Base-by-base conservation (phyloP, 345 rosid species). In the Streptanthus diversifolius region DNA sequence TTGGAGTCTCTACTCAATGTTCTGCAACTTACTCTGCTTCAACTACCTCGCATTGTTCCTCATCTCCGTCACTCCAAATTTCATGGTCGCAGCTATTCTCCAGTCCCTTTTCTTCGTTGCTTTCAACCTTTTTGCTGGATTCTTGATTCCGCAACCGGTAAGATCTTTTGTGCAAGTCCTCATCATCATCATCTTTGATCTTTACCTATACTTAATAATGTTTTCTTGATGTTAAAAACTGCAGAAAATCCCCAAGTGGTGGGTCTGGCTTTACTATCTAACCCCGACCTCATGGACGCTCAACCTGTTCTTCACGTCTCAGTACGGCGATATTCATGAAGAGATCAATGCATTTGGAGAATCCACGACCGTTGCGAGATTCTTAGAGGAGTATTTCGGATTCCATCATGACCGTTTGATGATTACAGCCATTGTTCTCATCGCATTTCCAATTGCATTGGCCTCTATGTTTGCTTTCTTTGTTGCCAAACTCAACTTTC, bases 201-300 rank as follows among this genome's bases (percentile, higher is more conserved):
- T 33, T 8, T 29, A 47, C 51, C 10, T 44, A 8, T 18, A 19
- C 11, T 18, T 44, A 44, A 44, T 44, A 44, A 25, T 70, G 58
- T 64, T 51, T 29, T 52, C 15, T 54, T 64, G 33, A 7, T 71
- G 43, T 43, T 33, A 22, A 15, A 41, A 2, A 68, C 19, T 77
- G 82, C 89, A 90, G 98, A 76, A 80, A 55, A 83, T 93, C n/a
- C 95, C 98, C 4, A 81, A 77, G 30, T 90, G 93, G 92, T 90
- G 98, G 97, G 67, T 86, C 5, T 93, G 96, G 96, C 22, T 84
- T 40, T 90, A 84, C 66, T 89, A 86, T 62, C 3, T 83, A 19
- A 57, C 74, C 22, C 97, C 97, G 0, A 85, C 93, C 3, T 86
- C 96, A 6, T 93, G 98, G 98, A 70, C 81, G 0, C 64, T 93